phyloP scores from a whole-genome alignment of 78 protist species.

The Thecamonas trahens region DNA sequence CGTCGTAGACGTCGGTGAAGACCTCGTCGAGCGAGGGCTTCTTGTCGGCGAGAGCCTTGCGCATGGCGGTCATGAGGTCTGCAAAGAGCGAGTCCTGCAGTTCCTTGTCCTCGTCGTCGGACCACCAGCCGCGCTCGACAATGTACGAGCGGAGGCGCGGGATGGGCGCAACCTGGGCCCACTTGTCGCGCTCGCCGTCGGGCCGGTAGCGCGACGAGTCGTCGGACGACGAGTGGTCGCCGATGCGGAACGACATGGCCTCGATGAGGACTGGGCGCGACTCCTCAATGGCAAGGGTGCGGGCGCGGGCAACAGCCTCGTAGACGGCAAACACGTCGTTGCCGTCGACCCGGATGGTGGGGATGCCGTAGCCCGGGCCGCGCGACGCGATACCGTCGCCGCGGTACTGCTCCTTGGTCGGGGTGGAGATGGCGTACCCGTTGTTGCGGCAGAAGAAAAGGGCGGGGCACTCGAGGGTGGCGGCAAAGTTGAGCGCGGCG shows the following conservation, averaged over 20 bases:
- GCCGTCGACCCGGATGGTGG: slow-evolving; percentile 88
- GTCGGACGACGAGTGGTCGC: slow-evolving; percentile 93
- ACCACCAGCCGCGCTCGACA: slow-evolving; percentile 19
- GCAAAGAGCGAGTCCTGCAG: not conserved
- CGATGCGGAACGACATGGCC: slow-evolving; percentile 70
- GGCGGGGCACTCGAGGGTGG: slow-evolving; percentile 73
- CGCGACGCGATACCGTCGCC: slow-evolving; percentile 80
- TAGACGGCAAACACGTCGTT: slow-evolving; percentile 90
- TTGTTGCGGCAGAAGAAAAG: slow-evolving; percentile 95
- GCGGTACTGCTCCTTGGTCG: slow-evolving; percentile 86
- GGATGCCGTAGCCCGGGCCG: slow-evolving; percentile 81
- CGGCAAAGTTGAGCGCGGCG: slow-evolving; percentile 91
- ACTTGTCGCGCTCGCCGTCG: slow-evolving; percentile 48
- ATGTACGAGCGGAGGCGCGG: slow-evolving; percentile 27
- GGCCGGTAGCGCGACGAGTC: slow-evolving; percentile 86
- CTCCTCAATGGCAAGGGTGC: slow-evolving; percentile 44
- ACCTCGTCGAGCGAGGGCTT: slow-evolving; percentile 53
- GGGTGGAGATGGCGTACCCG: slow-evolving; percentile 93
- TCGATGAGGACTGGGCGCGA: slow-evolving; percentile 25
- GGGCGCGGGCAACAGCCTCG: slow-evolving; percentile 67
- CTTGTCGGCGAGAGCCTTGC: not conserved
- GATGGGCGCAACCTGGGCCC: slow-evolving; percentile 46
- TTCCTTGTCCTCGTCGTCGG: slow-evolving; percentile 12
- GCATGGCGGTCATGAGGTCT: not conserved
- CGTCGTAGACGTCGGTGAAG: slow-evolving; percentile 78